Percentiles rank a stretch among this genome's conserved stretches.
Evolutionary conservation across 2,329 filamentous ascomycete species (phyloP).

Genomic region (Aspergillus bombycis): DNA sequence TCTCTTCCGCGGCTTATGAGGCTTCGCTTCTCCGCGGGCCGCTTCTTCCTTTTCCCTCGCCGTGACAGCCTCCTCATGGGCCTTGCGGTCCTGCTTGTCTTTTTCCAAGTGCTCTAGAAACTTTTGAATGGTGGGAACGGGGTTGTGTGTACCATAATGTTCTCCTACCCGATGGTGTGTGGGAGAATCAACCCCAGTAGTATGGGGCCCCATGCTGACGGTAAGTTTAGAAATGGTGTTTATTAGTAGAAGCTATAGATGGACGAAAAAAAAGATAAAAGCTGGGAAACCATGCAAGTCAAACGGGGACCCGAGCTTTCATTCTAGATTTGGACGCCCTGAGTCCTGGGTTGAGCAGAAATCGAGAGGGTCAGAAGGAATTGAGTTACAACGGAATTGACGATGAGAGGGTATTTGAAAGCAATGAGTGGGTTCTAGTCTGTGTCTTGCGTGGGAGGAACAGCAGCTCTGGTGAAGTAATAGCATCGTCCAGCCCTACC

Average conservation of each 20-base stretch:
- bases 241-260: not conserved
- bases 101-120: constrained; percentile 78
- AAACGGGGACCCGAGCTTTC: not conserved
- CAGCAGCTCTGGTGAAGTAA: constrained; percentile 10
- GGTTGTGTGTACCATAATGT: constrained; percentile 81
- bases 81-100: constrained; percentile 75
- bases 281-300: not conserved
- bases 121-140: constrained; percentile 83
- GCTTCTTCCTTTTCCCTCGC: constrained; percentile 41
- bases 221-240: not conserved
- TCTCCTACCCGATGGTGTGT: constrained; percentile 56
- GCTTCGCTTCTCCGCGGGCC: constrained; percentile 37
- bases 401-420: not conserved
- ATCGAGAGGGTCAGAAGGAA: not conserved
- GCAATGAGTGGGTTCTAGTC: not conserved
- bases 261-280: not conserved
- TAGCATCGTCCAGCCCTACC: constrained; percentile 5
- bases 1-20: constrained; percentile 53
- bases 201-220: constrained; percentile 20
- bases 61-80: constrained; percentile 15
- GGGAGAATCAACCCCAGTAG: constrained; percentile 23
- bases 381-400: not conserved
- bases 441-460: not conserved
- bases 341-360: not conserved
- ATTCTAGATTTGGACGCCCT: not conserved